phyloP scores from a whole-genome alignment of 352 stramenopile genomes.

The Phytophthora crassamura region DNA sequence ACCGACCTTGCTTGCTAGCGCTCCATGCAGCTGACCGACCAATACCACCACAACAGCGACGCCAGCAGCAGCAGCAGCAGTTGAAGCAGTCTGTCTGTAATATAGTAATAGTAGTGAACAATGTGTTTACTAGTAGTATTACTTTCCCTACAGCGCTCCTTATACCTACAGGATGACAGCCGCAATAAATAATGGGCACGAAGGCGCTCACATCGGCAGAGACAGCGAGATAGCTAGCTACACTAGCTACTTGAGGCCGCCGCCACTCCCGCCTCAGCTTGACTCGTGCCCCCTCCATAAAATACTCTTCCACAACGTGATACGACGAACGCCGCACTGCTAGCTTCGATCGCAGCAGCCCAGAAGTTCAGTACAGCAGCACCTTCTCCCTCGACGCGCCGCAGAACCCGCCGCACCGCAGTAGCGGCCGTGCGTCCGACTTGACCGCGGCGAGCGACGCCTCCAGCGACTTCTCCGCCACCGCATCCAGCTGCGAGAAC shows the following conservation, averaged over 20 bases:
- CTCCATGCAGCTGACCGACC: too few relatives aligned
- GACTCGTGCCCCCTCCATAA: too few relatives aligned
- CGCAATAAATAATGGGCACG: conserved; percentile 35
- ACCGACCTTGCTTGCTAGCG: too few relatives aligned
- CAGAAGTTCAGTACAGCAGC: conserved; percentile 34
- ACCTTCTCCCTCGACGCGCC: conserved; percentile 36
- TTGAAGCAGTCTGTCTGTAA: too few relatives aligned
- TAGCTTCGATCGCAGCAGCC: conserved; percentile 1
- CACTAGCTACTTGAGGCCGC: too few relatives aligned
- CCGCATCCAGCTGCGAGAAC: conserved; percentile 38
- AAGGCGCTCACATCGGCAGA: too few relatives aligned
- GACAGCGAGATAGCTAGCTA: conserved; percentile 12
- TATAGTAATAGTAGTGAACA: conserved; percentile 13
- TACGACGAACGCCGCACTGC: too few relatives aligned
- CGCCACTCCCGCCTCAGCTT: too few relatives aligned
- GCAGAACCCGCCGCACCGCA: conserved; percentile 2
- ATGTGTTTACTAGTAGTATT: conserved; percentile 12
- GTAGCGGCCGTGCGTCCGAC: conserved; percentile 11
- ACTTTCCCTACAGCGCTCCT: conserved; percentile 7
- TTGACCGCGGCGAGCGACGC: background rate
- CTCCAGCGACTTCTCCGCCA: conserved; percentile 26
- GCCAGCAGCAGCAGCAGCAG: too few relatives aligned
- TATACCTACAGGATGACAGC: conserved; percentile 7
- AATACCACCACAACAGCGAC: too few relatives aligned
- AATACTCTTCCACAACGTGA: conserved; percentile 8